These are phyloP conservation scores for Penicillium sp. DNA, from an alignment of 2,329 filamentous ascomycete genomes.

Conservation along the genomic window DNA sequence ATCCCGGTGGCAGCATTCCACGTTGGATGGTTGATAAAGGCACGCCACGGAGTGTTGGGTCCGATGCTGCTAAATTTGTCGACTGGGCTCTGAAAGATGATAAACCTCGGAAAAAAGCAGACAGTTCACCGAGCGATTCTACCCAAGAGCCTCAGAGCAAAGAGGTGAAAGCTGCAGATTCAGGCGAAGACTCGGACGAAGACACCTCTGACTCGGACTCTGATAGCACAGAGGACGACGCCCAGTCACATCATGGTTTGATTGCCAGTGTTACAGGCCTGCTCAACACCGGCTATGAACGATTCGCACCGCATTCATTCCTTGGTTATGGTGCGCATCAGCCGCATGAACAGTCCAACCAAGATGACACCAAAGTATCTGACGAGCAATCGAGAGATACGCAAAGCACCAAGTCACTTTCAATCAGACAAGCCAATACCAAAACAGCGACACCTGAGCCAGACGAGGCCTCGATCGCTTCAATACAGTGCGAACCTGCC, in stretches of 20 bases:
- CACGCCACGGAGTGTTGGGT: constrained; percentile 72
- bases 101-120: constrained; percentile 36
- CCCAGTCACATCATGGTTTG: constrained; percentile 29
- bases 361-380: background rate
- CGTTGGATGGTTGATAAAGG: constrained; percentile 87
- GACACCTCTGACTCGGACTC: constrained; percentile 15
- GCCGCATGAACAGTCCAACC: constrained; percentile 4
- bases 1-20: constrained; percentile 82
- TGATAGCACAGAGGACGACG: constrained; percentile 17
- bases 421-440: too few species aligned
- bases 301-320: constrained; percentile 48
- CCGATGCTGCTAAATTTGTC: constrained; percentile 73
- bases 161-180: constrained; percentile 1
- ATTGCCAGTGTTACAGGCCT: constrained; percentile 35
- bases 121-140: background rate
- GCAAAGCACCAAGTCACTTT: too few species aligned
- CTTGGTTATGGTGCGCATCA: constrained; percentile 44
- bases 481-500: constrained; percentile 15
- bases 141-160: constrained; percentile 4
- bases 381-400: background rate
- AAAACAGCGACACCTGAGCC: constrained; percentile 2
- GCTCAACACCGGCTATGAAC: constrained; percentile 44
- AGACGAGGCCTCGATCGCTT: constrained; percentile 17
- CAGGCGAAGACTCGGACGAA: constrained; percentile 4
- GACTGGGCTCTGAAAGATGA: constrained; percentile 63